Conservation (phyloP, 306 rosid species). For the Rosa multiflora region DNA sequence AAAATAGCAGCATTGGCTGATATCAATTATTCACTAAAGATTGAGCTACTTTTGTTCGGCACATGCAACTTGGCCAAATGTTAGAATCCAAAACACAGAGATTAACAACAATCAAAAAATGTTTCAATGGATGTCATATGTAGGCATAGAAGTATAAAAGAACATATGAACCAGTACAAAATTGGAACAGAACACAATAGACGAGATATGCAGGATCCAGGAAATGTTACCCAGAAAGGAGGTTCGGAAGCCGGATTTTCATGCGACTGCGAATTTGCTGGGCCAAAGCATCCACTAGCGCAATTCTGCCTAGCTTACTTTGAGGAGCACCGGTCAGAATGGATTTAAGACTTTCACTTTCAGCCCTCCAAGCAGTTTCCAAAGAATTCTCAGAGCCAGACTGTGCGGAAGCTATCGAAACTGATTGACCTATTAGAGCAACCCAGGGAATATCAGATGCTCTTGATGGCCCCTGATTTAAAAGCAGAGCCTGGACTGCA, state of each 20-base stretch:
- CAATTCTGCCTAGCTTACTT: conserved; percentile 92
- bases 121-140: background rate
- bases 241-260: conserved; percentile 89
- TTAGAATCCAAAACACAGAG: background rate
- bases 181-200: background rate
- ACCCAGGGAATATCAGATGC: conserved; percentile 91
- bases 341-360: conserved; percentile 92
- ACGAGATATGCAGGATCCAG: conserved; percentile 13
- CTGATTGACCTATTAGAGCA: conserved; percentile 95
- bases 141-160: background rate
- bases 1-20: background rate
- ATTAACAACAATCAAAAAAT: too few species aligned
- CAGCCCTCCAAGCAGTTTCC: conserved; percentile 99
- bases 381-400: conserved; percentile 92
- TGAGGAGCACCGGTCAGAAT: conserved; percentile 92
- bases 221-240: conserved; percentile 79
- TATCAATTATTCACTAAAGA: background rate
- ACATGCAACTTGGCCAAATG: background rate
- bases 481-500: conserved; percentile 91
- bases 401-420: conserved; percentile 87
- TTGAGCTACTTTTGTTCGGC: background rate
- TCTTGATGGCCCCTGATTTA: conserved; percentile 87
- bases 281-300: conserved; percentile 86
- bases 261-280: conserved; percentile 89
- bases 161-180: background rate